phyloP scores from a whole-genome alignment of 2,329 filamentous ascomycete genomes.

The Calonectria pseudoreteaudii region DNA sequence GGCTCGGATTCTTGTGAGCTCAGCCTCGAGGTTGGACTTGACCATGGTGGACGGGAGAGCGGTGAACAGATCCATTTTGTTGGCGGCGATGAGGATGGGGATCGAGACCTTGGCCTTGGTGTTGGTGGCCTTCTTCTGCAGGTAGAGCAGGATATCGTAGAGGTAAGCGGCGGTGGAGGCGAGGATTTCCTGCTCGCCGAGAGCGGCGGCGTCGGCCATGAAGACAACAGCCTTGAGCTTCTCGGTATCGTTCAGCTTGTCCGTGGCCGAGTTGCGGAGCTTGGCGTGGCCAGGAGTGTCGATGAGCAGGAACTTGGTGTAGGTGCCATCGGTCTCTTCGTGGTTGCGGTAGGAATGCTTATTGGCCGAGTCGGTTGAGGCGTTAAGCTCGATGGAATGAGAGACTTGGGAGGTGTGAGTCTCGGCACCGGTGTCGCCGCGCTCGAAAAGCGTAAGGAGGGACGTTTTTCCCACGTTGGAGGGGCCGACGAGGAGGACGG shows the following conservation, averaged over 20 bases:
- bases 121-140: conserved; percentile 78
- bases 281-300: conserved; percentile 98
- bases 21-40: conserved; percentile 79
- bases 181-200: conserved; percentile 70
- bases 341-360: conserved; percentile 65
- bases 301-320: conserved; percentile 79
- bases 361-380: conserved; percentile 58
- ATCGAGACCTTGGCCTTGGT: conserved; percentile 58
- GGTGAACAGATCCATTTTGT: conserved; percentile 96
- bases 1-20: conserved; percentile 81
- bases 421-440: conserved; percentile 56
- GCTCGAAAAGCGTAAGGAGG: conserved; percentile 80
- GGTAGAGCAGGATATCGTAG: conserved; percentile 84
- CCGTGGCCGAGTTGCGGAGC: conserved; percentile 78
- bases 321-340: conserved; percentile 64
- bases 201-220: conserved; percentile 84
- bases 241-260: conserved; percentile 56
- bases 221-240: conserved; percentile 83
- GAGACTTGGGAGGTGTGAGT: conserved; percentile 69
- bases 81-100: conserved; percentile 87
- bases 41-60: conserved; percentile 85
- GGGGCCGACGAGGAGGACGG: conserved; percentile 84
- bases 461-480: conserved; percentile 89
- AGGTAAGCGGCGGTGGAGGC: conserved; percentile 84
- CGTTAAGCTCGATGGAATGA: conserved; percentile 66